A percentile compares a stretch with the other conserved stretches of the same genome.
Conservation (phyloP, 2,329 filamentous ascomycete genomes). For the Cadophora sp. region DNA sequence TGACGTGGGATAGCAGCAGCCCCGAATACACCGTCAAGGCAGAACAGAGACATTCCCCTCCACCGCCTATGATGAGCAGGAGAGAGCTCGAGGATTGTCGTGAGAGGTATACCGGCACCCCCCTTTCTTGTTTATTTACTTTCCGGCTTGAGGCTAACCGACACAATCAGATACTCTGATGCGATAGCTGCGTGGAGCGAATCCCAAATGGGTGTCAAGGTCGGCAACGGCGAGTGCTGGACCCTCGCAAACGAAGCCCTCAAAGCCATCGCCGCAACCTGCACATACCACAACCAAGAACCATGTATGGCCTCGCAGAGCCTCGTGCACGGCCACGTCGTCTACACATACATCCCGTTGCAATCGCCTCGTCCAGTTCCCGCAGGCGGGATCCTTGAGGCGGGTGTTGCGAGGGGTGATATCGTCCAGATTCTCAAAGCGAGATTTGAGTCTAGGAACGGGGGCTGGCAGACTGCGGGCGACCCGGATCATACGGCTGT, state of each 20-base stretch:
- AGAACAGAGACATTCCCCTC: conserved; percentile 45
- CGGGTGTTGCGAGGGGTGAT: conserved; percentile 45
- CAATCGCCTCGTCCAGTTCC: conserved; percentile 32
- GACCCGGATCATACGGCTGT: conserved; percentile 47
- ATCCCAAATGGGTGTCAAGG: conserved; percentile 41
- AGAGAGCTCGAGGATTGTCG: conserved; percentile 35
- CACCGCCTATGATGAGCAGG: conserved; percentile 37
- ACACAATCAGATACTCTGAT: conserved; percentile 40
- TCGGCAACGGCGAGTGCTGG: conserved; percentile 50
- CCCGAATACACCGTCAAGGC: conserved; percentile 44
- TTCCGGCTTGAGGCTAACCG: conserved; percentile 16
- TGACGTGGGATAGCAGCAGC: conserved; percentile 47
- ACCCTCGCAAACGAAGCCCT: conserved; percentile 46
- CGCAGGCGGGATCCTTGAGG: conserved; percentile 36
- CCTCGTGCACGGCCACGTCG: conserved; percentile 44
- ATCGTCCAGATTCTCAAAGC: conserved; percentile 46
- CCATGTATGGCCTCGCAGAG: conserved; percentile 45
- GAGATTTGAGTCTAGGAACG: conserved; percentile 41
- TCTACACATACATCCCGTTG: conserved; percentile 43
- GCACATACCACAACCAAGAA: conserved; percentile 37
- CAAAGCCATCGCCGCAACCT: conserved; percentile 37
- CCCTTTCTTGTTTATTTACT: not conserved
- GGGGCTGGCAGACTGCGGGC: conserved; percentile 42
- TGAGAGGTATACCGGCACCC: conserved; percentile 27
- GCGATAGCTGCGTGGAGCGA: conserved; percentile 45